Percentiles rank a stretch among this genome's conserved stretches.
Evolutionary conservation across 2,329 filamentous ascomycete species (phyloP).

Genomic region (Ceratocystis alfenasii): DNA sequence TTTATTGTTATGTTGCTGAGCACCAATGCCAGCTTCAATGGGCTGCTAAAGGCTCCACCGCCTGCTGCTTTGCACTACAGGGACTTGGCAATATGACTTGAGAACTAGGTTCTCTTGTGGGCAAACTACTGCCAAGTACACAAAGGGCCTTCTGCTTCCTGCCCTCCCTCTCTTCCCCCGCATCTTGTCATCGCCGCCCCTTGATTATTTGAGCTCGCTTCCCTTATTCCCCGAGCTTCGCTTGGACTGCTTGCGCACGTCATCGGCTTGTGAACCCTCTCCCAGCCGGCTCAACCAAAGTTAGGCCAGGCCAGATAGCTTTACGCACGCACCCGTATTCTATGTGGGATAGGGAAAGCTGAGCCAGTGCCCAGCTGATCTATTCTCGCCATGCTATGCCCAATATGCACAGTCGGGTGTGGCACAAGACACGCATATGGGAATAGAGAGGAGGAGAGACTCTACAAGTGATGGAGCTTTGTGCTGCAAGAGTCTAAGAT

Average conservation of each 20-base stretch:
- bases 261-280: neutral
- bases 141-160: no score
- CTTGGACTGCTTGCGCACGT: neutral
- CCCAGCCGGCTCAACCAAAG: neutral
- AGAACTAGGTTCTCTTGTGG: no score
- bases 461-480: no score
- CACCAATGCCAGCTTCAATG: neutral
- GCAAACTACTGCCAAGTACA: no score
- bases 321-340: neutral
- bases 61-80: no score
- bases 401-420: neutral
- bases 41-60: neutral
- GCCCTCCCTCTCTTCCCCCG: no score
- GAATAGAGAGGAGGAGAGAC: neutral
- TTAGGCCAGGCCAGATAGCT: neutral
- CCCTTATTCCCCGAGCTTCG: neutral
- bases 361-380: neutral
- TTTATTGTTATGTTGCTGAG: neutral
- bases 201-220: no score
- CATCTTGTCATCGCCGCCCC: no score
- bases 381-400: neutral
- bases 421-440: neutral
- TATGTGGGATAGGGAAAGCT: neutral
- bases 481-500: neutral
- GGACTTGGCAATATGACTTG: no score